Percentiles rank a stretch among this genome's conserved stretches.
Conservation (phyloP, 139 green algal genomes). For the Diplosphaera chodatii region DNA sequence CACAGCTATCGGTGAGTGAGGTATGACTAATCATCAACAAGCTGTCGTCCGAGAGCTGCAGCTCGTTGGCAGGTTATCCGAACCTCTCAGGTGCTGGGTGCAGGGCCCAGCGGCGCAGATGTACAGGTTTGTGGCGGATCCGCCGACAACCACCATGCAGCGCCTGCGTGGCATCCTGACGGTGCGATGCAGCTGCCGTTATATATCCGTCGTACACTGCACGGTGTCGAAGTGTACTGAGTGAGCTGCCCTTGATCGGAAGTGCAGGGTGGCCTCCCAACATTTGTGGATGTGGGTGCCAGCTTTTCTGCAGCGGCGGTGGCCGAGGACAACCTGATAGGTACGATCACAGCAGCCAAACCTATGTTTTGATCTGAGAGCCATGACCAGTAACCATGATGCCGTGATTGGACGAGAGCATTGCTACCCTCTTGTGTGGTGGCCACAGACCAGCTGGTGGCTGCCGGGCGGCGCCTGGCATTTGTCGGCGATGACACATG, state of each 20-base stretch:
- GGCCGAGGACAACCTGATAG: slow-evolving; percentile 87
- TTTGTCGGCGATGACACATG: slow-evolving; percentile 92
- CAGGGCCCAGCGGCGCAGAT: slow-evolving; percentile 16
- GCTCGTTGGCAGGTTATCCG: no score
- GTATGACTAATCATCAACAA: no score
- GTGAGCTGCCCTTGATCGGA: background rate
- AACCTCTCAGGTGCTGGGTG: background rate
- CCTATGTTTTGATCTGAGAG: no score
- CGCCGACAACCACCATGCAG: slow-evolving; percentile 90
- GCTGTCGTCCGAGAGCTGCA: no score
- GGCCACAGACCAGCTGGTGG: slow-evolving; percentile 51
- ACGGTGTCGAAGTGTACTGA: no score
- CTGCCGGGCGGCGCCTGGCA: slow-evolving; percentile 35
- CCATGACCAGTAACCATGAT: no score
- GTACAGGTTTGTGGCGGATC: slow-evolving; percentile 75
- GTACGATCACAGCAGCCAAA: no score
- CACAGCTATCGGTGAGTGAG: background rate
- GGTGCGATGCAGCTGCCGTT: slow-evolving; percentile 15
- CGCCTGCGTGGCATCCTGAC: slow-evolving; percentile 74
- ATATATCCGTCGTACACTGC: no score
- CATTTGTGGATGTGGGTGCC: slow-evolving; percentile 87
- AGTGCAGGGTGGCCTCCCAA: slow-evolving; percentile 78
- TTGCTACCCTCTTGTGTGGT: no score
- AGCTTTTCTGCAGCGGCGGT: slow-evolving; percentile 74
- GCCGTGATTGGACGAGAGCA: no score